Evolutionary conservation across 2,329 filamentous ascomycete genomes (phyloP).

Genomic region (Mycosphaerella sp.): DNA sequence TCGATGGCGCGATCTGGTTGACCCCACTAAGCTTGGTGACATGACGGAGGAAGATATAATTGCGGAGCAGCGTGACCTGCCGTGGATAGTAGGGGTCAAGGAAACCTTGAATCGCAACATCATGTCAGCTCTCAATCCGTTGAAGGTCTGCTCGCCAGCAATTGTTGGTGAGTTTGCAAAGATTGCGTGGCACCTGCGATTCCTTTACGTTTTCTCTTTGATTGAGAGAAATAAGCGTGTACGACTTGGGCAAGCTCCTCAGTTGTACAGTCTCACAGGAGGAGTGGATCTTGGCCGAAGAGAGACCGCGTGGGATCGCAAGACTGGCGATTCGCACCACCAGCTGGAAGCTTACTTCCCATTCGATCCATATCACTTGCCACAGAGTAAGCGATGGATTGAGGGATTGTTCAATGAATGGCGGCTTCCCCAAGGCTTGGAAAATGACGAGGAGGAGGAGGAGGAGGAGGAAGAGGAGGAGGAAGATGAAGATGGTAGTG

Average conservation of each 20-base stretch:
- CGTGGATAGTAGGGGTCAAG: conserved; percentile 69
- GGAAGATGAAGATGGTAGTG: conserved; percentile 27
- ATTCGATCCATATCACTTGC: conserved; percentile 92
- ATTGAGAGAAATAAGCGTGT: conserved; percentile 90
- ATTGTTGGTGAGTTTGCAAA: conserved; percentile 91
- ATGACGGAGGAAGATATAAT: conserved; percentile 49
- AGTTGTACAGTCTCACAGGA: conserved; percentile 40
- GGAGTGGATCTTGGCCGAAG: conserved; percentile 48
- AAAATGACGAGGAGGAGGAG: conserved; percentile 50
- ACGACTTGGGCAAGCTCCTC: conserved; percentile 64
- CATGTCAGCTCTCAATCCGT: conserved; percentile 82
- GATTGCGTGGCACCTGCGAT: conserved; percentile 74
- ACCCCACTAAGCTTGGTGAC: conserved; percentile 40
- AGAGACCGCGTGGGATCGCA: conserved; percentile 47
- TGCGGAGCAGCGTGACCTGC: conserved; percentile 64
- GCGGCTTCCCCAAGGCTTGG: conserved; percentile 61
- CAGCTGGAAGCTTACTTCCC: conserved; percentile 94
- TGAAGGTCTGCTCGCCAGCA: conserved; percentile 85
- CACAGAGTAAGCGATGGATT: conserved; percentile 80
- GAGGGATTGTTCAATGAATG: conserved; percentile 77
- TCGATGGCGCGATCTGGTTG: conserved; percentile 84
- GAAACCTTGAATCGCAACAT: conserved; percentile 71
- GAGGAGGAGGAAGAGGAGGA: conserved; percentile 36
- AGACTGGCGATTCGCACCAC: conserved; percentile 68
- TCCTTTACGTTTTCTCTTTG: conserved; percentile 83